Percentiles rank a stretch among this genome's conserved stretches.
These are phyloP conservation scores for Pleurotus citrinopileatus DNA, from an alignment of 768 basidiomycete species.

Conservation along the genomic window DNA sequence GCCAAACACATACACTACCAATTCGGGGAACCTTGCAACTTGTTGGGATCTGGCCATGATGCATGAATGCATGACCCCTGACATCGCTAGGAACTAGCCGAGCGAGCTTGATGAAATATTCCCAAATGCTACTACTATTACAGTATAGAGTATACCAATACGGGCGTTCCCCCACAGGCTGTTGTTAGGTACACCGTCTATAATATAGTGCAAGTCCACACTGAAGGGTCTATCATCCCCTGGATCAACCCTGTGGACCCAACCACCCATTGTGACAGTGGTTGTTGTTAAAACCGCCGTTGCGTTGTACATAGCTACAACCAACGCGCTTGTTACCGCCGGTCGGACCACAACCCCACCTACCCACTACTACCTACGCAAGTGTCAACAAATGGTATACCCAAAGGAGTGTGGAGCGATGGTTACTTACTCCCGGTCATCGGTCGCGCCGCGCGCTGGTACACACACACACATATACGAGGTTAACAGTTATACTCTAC, in stretches of 20 bases:
- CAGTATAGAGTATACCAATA: no score
- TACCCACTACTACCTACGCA: no score
- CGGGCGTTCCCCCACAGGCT: no score
- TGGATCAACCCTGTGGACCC: not conserved
- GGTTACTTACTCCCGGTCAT: no score
- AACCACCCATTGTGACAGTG: no score
- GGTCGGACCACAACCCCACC: not conserved
- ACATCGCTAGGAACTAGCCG: constrained; percentile 2
- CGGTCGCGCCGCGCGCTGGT: not conserved
- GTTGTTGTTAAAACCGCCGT: constrained; percentile 1
- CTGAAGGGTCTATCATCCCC: not conserved
- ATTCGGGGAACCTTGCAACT: not conserved
- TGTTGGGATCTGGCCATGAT: not conserved
- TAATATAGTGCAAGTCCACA: no score
- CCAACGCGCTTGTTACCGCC: not conserved
- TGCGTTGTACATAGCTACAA: not conserved
- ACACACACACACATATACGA: no score
- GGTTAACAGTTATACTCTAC: no score
- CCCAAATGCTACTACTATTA: no score
- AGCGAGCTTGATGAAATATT: not conserved
- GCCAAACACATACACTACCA: not conserved
- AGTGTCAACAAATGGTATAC: no score
- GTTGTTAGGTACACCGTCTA: no score
- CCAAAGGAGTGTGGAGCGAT: no score
- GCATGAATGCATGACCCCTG: not conserved